Evolutionary conservation across 108 stramenopile species (phyloP), one percentile per base, ranked within the genome.

Genomic region (Heterococcus sp.): DNA sequence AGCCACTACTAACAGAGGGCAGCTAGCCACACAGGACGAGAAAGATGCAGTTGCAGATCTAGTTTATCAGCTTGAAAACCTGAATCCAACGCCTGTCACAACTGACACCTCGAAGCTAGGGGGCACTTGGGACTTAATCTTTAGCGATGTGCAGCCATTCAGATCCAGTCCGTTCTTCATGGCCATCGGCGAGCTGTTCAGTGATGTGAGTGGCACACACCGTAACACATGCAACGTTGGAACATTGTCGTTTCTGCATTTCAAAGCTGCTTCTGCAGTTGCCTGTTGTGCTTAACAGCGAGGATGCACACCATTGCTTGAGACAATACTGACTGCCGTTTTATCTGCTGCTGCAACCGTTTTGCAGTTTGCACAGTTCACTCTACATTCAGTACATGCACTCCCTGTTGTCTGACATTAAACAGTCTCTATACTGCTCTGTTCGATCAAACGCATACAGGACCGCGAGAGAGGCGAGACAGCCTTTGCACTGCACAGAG

Each of bases 81-180:
- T 76, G 27, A 76, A 76, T 5, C 75, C 75, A 0, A 68, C 75
- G 2, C 75, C 75, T 32, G 38, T 66, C 2, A 67, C 75, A 31
- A 76, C 38, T 2, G 65, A 75, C 65, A 66, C 37, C 21, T 67
- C 38, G 66, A 58, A 1, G 30, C 66, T 75, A 35, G 75, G 75
- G 38, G 76, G 76, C 0, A 38, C 34, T 3, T 77, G 76, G 76
- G 76, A 77, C 35, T 69, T 77, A 27, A 67, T 77, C 1, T 77
- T 68, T 36, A 34, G 66, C 4, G 76, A 77, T 63, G 35, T 65
- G 40, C 68, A 77, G 69, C 76, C 68, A 0, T 77, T 77, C 69
- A 68, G 76, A 34, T 69, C 37, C 30, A 68, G 66, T 30, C 76
- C 76, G 0, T 77, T 77, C 34, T 77, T 77, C 76, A 77, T 77